These are phyloP conservation scores for Cryptococcus amylolentus DNA, from an alignment of 1,284 basidiomycete species.

Conservation along the genomic window DNA sequence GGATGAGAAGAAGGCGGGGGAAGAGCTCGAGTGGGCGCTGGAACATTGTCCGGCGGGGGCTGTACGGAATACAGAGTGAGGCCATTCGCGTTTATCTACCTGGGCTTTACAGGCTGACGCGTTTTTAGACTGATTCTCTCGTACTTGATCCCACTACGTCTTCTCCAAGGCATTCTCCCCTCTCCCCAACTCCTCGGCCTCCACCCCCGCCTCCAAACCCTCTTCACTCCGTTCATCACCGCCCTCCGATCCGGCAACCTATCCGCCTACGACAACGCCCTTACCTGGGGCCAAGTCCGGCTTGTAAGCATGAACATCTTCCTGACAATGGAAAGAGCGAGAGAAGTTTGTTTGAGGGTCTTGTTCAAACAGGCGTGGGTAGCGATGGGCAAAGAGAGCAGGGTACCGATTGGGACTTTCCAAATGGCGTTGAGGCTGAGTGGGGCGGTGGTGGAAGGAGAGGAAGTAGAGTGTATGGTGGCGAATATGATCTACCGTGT, in stretches of 20 bases:
- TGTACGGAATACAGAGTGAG: slow-evolving; percentile 74
- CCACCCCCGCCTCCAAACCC: slow-evolving; percentile 67
- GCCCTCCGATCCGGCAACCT: slow-evolving; percentile 77
- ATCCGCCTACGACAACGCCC: slow-evolving; percentile 69
- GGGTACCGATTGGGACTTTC: slow-evolving; percentile 75
- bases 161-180: slow-evolving; percentile 80
- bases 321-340: slow-evolving; percentile 78
- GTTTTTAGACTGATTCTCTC: slow-evolving; percentile 72
- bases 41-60: slow-evolving; percentile 69
- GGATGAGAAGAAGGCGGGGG: slow-evolving; percentile 80
- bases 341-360: slow-evolving; percentile 79
- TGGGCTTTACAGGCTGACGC: background rate
- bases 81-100: slow-evolving; percentile 3
- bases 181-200: slow-evolving; percentile 62
- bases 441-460: slow-evolving; percentile 55
- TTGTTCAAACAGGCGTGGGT: slow-evolving; percentile 88
- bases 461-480: slow-evolving; percentile 89
- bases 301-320: slow-evolving; percentile 80
- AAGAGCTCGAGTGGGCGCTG: slow-evolving; percentile 76
- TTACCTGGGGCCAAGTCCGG: slow-evolving; percentile 63
- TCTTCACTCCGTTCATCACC: slow-evolving; percentile 75
- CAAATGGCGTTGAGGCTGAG: slow-evolving; percentile 65
- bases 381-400: slow-evolving; percentile 63
- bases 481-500: slow-evolving; percentile 88
- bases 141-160: slow-evolving; percentile 82